These are phyloP conservation scores for Fomitopsis serialis DNA, from an alignment of 768 basidiomycete species.

Conservation along the genomic window DNA sequence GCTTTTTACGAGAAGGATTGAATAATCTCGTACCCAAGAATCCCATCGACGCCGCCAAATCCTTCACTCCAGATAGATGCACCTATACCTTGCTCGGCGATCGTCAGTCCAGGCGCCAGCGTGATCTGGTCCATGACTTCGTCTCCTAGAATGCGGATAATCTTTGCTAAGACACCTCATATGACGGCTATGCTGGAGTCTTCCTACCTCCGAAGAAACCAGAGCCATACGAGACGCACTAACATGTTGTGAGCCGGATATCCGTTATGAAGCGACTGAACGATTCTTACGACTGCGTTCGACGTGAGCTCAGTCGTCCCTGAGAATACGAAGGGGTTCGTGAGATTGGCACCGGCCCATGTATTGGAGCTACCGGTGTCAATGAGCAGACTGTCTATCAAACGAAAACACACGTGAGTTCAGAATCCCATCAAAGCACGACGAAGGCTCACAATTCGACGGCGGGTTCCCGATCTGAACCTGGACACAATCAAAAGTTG, in stretches of 20 bases:
- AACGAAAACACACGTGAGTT: not conserved
- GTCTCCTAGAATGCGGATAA: too few species aligned
- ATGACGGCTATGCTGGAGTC: not conserved
- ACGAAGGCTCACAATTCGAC: slow-evolving; percentile 15
- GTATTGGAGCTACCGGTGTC: slow-evolving; percentile 22
- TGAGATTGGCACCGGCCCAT: slow-evolving; percentile 12
- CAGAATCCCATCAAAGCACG: not conserved
- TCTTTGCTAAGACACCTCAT: not conserved
- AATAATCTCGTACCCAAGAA: slow-evolving; percentile 30
- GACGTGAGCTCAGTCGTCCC: too few species aligned
- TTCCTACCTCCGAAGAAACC: slow-evolving; percentile 9
- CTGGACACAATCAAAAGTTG: not conserved
- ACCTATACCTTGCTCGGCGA: slow-evolving; percentile 39
- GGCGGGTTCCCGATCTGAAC: slow-evolving; percentile 17
- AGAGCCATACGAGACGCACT: slow-evolving; percentile 16
- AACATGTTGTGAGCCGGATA: not conserved
- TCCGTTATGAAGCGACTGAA: too few species aligned
- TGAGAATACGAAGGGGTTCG: not conserved
- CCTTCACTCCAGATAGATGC: slow-evolving; percentile 32
- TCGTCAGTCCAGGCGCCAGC: slow-evolving; percentile 31
- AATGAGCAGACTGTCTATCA: slow-evolving; percentile 21
- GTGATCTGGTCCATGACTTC: slow-evolving; percentile 33
- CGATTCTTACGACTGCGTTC: too few species aligned
- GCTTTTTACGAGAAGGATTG: not conserved
- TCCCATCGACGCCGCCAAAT: slow-evolving; percentile 45